Percentiles rank a stretch among this genome's conserved stretches.
Evolutionary conservation across 345 rosid species (phyloP).

Genomic region (Fremontodendron californicum): DNA sequence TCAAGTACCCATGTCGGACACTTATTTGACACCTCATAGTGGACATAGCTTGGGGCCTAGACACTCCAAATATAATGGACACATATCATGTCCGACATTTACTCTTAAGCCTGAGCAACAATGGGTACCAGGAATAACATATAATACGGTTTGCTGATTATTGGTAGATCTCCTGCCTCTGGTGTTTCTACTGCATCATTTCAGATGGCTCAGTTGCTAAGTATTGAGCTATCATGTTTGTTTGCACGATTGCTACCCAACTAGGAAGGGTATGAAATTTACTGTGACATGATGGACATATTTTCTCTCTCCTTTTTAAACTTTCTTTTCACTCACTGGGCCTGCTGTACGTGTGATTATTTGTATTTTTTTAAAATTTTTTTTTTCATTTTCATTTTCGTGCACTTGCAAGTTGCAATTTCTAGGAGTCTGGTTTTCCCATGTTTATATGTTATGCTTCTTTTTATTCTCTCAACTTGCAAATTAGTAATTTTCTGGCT

Average conservation of each 20-base stretch:
- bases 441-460: not conserved
- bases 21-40: not conserved
- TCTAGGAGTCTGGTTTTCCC: not conserved
- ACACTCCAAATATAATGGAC: not conserved
- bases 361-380: not conserved
- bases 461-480: not conserved
- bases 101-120: not conserved
- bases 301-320: not conserved
- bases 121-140: not conserved
- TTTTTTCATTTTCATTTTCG: too few species aligned
- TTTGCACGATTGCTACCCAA: not conserved
- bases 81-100: not conserved
- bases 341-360: not conserved
- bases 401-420: not conserved
- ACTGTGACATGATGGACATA: too few species aligned
- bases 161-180: not conserved
- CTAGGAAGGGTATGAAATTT: not conserved
- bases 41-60: not conserved
- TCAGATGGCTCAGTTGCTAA: not conserved
- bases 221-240: not conserved
- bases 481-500: not conserved
- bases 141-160: not conserved
- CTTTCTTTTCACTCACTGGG: not conserved
- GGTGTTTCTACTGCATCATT: not conserved
- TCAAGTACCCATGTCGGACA: not conserved